Evolutionary conservation across 352 stramenopile genomes (phyloP).

Genomic region (Phytophthora pisi): DNA sequence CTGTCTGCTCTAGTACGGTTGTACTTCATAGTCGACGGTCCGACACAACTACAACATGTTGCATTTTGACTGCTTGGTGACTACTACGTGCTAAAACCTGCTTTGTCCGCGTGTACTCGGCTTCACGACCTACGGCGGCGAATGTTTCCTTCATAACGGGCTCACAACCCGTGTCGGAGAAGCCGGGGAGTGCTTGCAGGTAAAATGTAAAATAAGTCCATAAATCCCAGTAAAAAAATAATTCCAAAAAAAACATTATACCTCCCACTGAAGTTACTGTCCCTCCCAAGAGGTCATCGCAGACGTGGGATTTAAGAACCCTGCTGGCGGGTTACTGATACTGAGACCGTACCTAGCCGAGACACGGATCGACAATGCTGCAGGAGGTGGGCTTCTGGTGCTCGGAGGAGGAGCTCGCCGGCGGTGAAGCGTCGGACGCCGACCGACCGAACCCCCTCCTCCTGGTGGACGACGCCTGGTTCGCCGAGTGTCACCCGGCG

Average conservation of each 20-base stretch:
- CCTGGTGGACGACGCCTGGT: slow-evolving; percentile 66
- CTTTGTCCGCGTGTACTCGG: no score
- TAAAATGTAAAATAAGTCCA: no score
- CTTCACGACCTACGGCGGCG: no score
- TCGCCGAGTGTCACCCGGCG: slow-evolving; percentile 16
- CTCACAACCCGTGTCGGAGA: no score
- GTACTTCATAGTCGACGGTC: neutral
- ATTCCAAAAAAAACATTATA: no score
- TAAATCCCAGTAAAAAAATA: no score
- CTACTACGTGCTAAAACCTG: neutral
- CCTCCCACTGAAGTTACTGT: no score
- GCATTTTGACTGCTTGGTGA: neutral
- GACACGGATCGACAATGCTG: slow-evolving; percentile 33
- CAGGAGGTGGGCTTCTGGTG: slow-evolving; percentile 66
- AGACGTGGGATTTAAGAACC: no score
- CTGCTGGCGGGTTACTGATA: neutral
- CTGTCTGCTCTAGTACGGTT: neutral
- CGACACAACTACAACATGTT: no score
- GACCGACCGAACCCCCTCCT: slow-evolving; percentile 48
- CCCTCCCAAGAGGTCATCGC: no score
- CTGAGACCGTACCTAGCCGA: neutral
- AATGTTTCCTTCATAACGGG: no score
- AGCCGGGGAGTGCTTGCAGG: no score
- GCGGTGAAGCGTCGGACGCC: slow-evolving; percentile 3
- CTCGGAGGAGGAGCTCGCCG: slow-evolving; percentile 11